Evolutionary conservation across 345 rosid genomes (phyloP).

Genomic region (Pelargonium nanum): DNA sequence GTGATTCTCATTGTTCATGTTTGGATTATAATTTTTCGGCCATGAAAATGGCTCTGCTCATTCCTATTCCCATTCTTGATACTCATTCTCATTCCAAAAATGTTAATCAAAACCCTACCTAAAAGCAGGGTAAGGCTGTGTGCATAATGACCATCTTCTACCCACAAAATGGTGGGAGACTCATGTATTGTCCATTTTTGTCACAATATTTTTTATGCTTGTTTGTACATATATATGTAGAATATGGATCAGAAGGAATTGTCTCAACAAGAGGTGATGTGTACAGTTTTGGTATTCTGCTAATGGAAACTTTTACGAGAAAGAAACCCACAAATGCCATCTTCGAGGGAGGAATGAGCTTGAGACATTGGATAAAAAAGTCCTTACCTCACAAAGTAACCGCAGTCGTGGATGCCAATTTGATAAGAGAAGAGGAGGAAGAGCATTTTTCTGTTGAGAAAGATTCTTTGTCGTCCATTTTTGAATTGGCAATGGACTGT

Average conservation of each 20-base stretch:
- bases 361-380: not conserved
- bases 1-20: too few species aligned
- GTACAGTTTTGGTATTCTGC: not conserved
- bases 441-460: not conserved
- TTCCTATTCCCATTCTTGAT: too few species aligned
- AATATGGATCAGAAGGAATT: not conserved
- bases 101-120: too few species aligned
- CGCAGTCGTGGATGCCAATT: not conserved
- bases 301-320: not conserved
- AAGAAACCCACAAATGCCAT: not conserved
- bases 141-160: too few species aligned
- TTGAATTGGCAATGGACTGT: constrained; percentile 1
- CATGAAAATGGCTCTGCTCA: too few species aligned
- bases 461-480: not conserved
- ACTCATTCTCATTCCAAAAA: too few species aligned
- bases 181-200: too few species aligned
- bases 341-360: not conserved
- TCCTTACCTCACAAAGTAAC: not conserved
- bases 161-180: too few species aligned
- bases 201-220: too few species aligned
- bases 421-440: not conserved
- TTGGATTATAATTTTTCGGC: too few species aligned
- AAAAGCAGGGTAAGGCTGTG: too few species aligned
- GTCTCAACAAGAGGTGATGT: constrained; percentile 8
- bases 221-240: not conserved